phyloP scores from a whole-genome alignment of 2,329 filamentous ascomycete genomes.

The Kalmusia sp. region DNA sequence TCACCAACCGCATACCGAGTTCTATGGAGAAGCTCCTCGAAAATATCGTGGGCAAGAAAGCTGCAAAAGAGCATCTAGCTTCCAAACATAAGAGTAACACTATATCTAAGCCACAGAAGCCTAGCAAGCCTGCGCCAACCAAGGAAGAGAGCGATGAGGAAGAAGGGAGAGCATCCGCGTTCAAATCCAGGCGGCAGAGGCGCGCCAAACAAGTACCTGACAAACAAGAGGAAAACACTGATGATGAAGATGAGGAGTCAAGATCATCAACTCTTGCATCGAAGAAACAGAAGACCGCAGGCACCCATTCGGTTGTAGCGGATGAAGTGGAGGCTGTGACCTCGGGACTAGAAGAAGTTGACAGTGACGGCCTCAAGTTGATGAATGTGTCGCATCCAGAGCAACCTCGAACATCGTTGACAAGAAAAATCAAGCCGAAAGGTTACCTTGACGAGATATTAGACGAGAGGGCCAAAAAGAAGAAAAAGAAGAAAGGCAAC shows the following conservation, averaged over 20 bases:
- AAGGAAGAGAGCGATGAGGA: conserved; percentile 49
- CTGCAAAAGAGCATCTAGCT: conserved; percentile 41
- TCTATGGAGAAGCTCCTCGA: conserved; percentile 53
- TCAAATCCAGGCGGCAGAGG: conserved; percentile 41
- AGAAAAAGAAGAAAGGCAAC: conserved; percentile 45
- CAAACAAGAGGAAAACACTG: conserved; percentile 16
- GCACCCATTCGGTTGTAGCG: conserved; percentile 11
- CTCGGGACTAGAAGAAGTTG: not conserved
- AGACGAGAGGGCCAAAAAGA: conserved; percentile 58
- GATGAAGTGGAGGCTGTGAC: conserved; percentile 4
- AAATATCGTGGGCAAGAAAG: conserved; percentile 52
- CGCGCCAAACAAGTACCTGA: conserved; percentile 19
- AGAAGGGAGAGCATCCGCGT: conserved; percentile 42
- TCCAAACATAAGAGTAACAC: conserved; percentile 30
- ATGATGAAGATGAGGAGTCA: conserved; percentile 15
- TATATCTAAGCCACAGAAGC: conserved; percentile 30
- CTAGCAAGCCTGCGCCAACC: conserved; percentile 21
- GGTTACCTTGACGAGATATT: conserved; percentile 64
- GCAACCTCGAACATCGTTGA: not conserved
- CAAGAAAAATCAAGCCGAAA: conserved; percentile 44
- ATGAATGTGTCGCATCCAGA: not conserved
- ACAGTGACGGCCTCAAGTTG: not conserved
- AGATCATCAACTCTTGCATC: not conserved
- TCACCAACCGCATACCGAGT: conserved; percentile 43
- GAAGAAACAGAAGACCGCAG: conserved; percentile 8